Percentiles rank a stretch among this genome's conserved stretches.
phyloP scores from a whole-genome alignment of 1,284 basidiomycete genomes.

The Trametes hirsuta region DNA sequence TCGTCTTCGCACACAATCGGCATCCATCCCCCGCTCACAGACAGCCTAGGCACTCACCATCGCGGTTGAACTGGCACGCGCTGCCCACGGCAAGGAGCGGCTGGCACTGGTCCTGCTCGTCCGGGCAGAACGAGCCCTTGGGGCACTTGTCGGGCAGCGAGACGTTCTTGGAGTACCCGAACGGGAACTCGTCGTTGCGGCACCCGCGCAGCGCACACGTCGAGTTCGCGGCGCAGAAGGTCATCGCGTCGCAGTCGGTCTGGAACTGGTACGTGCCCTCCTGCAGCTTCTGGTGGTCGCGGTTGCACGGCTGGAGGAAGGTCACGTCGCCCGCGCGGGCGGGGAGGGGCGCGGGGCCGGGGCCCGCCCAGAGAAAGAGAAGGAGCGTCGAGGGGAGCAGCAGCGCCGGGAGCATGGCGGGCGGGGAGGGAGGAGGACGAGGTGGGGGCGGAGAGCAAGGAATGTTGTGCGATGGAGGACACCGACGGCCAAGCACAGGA shows the following conservation, averaged over 20 bases:
- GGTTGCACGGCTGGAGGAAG: constrained; percentile 54
- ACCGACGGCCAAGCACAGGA: neutral
- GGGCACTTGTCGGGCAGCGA: constrained; percentile 66
- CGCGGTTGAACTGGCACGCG: constrained; percentile 84
- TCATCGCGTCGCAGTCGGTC: constrained; percentile 73
- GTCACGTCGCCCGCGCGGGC: constrained; percentile 47
- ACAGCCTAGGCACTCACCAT: constrained; percentile 55
- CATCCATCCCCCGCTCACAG: neutral
- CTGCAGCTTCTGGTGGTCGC: constrained; percentile 67
- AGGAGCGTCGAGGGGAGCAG: constrained; percentile 45
- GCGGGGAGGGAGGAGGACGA: neutral
- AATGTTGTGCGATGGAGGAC: constrained; percentile 13
- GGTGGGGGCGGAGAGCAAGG: constrained; percentile 2
- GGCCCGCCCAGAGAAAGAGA: constrained; percentile 33
- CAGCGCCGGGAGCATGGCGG: constrained; percentile 26
- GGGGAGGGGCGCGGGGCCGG: constrained; percentile 27
- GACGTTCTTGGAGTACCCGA: constrained; percentile 55
- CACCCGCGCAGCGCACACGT: constrained; percentile 72
- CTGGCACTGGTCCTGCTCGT: constrained; percentile 79
- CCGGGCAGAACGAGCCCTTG: constrained; percentile 76
- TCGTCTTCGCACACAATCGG: constrained; percentile 55
- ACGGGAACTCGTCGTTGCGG: constrained; percentile 76
- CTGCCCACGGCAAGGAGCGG: constrained; percentile 61
- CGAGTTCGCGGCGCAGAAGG: constrained; percentile 62
- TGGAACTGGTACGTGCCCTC: constrained; percentile 76